A percentile compares a stretch with the other conserved stretches of the same genome.
These are phyloP conservation scores for Tilletia walkeri DNA, from an alignment of 1,284 basidiomycete species.

Conservation along the genomic window DNA sequence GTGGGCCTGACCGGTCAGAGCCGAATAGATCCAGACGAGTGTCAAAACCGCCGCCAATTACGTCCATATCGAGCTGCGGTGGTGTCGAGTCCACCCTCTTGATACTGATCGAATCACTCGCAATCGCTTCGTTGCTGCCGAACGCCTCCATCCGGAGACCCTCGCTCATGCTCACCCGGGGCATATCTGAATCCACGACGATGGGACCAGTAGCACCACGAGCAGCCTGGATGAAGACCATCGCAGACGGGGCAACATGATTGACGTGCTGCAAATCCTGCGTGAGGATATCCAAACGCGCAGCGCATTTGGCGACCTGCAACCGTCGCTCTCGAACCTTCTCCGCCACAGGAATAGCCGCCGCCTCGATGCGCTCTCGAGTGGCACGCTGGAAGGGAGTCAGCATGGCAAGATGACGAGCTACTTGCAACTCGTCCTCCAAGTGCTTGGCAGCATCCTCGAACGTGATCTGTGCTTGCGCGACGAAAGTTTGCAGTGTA, in stretches of 20 bases:
- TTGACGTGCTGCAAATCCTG: conserved; percentile 30
- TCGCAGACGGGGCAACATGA: not conserved
- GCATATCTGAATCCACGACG: not conserved
- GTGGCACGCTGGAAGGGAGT: conserved; percentile 48
- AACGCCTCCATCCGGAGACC: not conserved
- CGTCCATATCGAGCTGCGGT: not conserved
- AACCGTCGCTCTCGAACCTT: conserved; percentile 36
- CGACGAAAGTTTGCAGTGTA: conserved; percentile 42
- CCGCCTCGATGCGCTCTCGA: conserved; percentile 47
- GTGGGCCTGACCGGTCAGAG: conserved; percentile 5
- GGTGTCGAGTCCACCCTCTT: conserved; percentile 6
- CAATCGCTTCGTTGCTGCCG: not conserved
- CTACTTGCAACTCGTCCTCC: conserved; percentile 40
- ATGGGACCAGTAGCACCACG: not conserved
- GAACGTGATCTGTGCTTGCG: conserved; percentile 78
- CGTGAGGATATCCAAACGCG: conserved; percentile 33
- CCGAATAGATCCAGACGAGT: not conserved
- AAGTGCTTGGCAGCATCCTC: conserved; percentile 56
- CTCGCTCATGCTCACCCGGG: conserved; percentile 1
- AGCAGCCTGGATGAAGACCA: conserved; percentile 11
- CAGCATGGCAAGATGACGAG: conserved; percentile 44
- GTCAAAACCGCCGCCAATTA: not conserved
- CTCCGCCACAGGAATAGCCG: conserved; percentile 36
- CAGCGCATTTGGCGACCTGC: conserved; percentile 36
- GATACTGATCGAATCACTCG: not conserved